Conservation (phyloP, 2,329 filamentous ascomycete genomes). For the Zasmidium cellare region DNA sequence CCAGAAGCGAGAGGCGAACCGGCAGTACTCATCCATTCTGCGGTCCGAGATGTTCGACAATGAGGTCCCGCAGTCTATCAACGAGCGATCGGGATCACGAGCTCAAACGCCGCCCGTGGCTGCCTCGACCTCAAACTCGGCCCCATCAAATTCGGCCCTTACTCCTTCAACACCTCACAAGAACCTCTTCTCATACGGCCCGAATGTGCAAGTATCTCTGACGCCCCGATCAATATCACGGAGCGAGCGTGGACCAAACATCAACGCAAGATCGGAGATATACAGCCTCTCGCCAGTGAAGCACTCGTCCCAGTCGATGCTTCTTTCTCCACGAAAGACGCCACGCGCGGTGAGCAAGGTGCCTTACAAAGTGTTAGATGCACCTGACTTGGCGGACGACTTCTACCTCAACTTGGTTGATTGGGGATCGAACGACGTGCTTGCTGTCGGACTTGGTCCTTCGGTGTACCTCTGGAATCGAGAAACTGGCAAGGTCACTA, state of each 20-base stretch:
- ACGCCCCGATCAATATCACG: conserved; percentile 67
- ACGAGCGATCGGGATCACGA: conserved; percentile 57
- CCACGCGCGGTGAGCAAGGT: conserved; percentile 92
- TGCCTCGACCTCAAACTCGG: conserved; percentile 65
- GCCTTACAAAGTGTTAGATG: conserved; percentile 95
- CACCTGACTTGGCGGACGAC: conserved; percentile 92
- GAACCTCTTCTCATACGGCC: conserved; percentile 81
- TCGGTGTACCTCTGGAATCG: conserved; percentile 99
- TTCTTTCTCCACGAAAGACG: conserved; percentile 84
- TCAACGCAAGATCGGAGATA: conserved; percentile 87
- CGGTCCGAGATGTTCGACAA: conserved; percentile 90
- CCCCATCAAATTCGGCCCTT: conserved; percentile 67
- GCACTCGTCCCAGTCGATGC: conserved; percentile 88
- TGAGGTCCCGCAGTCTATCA: conserved; percentile 77
- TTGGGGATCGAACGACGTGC: conserved; percentile 92
- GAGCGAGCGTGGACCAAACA: conserved; percentile 80
- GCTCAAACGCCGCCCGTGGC: conserved; percentile 73
- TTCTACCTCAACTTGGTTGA: conserved; percentile 98
- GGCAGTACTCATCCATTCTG: conserved; percentile 83
- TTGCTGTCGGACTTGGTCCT: conserved; percentile 87
- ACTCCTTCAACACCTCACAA: conserved; percentile 96
- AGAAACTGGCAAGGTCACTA: conserved; percentile 84
- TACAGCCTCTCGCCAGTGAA: conserved; percentile 95
- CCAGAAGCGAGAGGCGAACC: conserved; percentile 92
- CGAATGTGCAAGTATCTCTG: conserved; percentile 80